Evolutionary conservation across 2,329 filamentous ascomycete genomes (phyloP).

Genomic region (Cytospora piceicola): DNA sequence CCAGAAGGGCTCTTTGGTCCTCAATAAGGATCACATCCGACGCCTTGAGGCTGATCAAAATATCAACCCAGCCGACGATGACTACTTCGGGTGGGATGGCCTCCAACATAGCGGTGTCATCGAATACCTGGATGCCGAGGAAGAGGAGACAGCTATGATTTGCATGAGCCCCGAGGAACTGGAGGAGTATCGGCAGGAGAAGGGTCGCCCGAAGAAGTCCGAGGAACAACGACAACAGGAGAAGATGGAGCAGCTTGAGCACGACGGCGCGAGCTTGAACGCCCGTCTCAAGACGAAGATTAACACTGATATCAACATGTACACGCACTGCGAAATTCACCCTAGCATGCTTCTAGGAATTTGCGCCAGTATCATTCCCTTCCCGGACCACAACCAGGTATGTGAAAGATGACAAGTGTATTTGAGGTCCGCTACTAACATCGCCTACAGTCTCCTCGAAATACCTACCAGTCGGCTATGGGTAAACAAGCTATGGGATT

Average conservation of each 20-base stretch:
- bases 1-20: constrained; percentile 70
- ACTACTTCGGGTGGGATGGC: constrained; percentile 85
- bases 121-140: constrained; percentile 96
- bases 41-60: constrained; percentile 75
- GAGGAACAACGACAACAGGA: constrained; percentile 75
- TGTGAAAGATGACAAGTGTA: constrained; percentile 34
- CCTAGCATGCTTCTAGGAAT: constrained; percentile 99
- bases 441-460: constrained; percentile 78
- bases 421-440: constrained; percentile 39
- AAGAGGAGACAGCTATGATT: constrained; percentile 99
- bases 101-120: constrained; percentile 83
- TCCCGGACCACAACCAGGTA: constrained; percentile 96
- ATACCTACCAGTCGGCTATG: constrained; percentile 99
- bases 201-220: constrained; percentile 69
- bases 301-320: constrained; percentile 85
- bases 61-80: constrained; percentile 60
- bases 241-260: constrained; percentile 63
- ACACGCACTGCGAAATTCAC: constrained; percentile 98
- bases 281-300: constrained; percentile 86
- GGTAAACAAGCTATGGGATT: constrained; percentile 99
- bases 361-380: constrained; percentile 98
- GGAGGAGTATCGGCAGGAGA: constrained; percentile 73
- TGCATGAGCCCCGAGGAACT: constrained; percentile 98
- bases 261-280: constrained; percentile 73
- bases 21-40: constrained; percentile 81